Percentiles rank a stretch among this genome's conserved stretches.
Conservation (phyloP, 352 stramenopile genomes). For the Pythium sukuiense region DNA sequence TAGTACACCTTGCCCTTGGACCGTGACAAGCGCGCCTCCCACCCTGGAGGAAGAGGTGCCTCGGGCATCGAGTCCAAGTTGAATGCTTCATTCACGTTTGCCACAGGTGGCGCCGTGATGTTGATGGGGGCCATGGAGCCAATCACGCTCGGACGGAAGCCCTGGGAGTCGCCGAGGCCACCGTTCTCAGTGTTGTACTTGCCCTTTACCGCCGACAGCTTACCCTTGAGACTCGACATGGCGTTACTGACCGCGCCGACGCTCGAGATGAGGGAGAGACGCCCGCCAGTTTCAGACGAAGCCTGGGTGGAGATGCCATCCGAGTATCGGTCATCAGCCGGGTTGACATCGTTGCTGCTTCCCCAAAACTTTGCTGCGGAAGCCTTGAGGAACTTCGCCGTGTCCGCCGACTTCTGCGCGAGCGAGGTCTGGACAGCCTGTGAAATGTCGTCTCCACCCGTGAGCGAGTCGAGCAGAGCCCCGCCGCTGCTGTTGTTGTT, state of each 20-base stretch:
- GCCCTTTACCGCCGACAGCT: conserved; percentile 70
- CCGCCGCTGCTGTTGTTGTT: conserved; percentile 29
- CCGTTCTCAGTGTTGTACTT: conserved; percentile 76
- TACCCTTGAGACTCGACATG: conserved; percentile 76
- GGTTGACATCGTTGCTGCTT: conserved; percentile 37
- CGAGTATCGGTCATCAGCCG: conserved; percentile 45
- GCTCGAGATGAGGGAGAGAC: conserved; percentile 66
- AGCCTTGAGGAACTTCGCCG: conserved; percentile 70
- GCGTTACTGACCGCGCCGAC: conserved; percentile 51
- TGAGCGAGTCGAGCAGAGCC: conserved; percentile 36
- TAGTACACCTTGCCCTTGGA: conserved; percentile 89
- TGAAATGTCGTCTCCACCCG: conserved; percentile 33
- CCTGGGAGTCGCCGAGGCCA: conserved; percentile 7
- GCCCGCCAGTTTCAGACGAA: conserved; percentile 41
- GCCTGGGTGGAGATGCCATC: conserved; percentile 33
- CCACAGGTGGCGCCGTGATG: conserved; percentile 3
- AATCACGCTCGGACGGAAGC: conserved; percentile 18
- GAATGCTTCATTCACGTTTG: conserved; percentile 48
- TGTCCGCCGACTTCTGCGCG: conserved; percentile 73
- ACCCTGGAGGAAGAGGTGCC: conserved; percentile 61
- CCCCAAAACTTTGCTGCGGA: conserved; percentile 74
- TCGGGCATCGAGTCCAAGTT: conserved; percentile 69
- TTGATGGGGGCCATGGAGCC: conserved; percentile 15
- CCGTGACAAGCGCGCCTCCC: conserved; percentile 75
- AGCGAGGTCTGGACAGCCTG: conserved; percentile 56